A percentile compares a stretch with the other conserved stretches of the same genome.
Conservation (phyloP, 139 green algal species). For the Pleodorina starrii region DNA sequence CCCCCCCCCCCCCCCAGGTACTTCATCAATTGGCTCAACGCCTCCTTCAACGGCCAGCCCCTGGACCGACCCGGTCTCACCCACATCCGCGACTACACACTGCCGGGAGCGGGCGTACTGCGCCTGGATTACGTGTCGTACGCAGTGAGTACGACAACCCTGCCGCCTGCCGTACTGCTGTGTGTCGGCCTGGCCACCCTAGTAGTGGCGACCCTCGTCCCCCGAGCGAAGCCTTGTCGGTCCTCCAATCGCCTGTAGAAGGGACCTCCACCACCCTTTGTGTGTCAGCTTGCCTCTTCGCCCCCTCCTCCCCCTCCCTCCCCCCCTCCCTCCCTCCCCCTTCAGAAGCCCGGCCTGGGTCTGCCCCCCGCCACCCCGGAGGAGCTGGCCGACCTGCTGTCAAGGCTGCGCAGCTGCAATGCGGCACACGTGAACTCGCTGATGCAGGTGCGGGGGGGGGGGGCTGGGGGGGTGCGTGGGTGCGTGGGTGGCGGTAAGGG, state of each 20-base stretch:
- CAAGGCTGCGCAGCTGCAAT: conserved; percentile 6
- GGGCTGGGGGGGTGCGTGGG: too few species aligned
- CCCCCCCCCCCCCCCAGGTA: conserved; percentile 38
- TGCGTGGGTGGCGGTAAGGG: too few species aligned
- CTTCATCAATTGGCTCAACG: conserved; percentile 57
- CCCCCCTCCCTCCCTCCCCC: not conserved
- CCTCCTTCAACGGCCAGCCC: conserved; percentile 41
- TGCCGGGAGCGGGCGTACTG: conserved; percentile 46
- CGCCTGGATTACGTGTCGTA: conserved; percentile 60
- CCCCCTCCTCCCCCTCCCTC: too few species aligned
- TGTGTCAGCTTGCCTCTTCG: too few species aligned
- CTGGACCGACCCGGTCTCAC: conserved; percentile 35
- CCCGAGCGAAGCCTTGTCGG: too few species aligned
- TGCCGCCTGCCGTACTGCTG: too few species aligned
- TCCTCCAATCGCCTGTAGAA: too few species aligned
- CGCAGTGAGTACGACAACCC: conserved; percentile 38
- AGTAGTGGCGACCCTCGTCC: too few species aligned
- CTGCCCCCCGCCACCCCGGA: not conserved
- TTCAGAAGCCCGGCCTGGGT: conserved; percentile 13
- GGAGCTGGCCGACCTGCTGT: conserved; percentile 41
- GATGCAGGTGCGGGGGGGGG: not conserved
- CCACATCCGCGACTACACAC: conserved; percentile 43
- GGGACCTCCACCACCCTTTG: too few species aligned
- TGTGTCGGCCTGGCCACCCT: too few species aligned
- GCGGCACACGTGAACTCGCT: not conserved